Conservation (phyloP, 208 protist species). For the Leishmania major region DNA sequence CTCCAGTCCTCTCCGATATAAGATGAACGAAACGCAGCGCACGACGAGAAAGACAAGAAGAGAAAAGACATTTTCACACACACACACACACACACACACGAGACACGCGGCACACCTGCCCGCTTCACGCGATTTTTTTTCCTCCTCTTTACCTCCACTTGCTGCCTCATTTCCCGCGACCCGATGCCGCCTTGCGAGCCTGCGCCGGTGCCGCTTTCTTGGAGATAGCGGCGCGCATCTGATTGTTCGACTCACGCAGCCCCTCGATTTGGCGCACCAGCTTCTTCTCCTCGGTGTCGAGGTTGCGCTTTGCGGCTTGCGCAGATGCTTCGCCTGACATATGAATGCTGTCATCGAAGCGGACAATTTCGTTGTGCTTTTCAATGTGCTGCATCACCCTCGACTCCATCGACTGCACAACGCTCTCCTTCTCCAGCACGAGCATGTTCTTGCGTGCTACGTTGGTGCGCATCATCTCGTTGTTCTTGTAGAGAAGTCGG, state of each 20-base stretch:
- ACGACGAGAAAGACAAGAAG: neutral
- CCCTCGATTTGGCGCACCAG: slow-evolving; percentile 43
- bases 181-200: neutral
- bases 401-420: slow-evolving; percentile 78
- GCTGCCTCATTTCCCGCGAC: neutral
- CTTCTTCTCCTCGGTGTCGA: slow-evolving; percentile 32
- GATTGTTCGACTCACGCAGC: slow-evolving; percentile 49
- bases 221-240: slow-evolving; percentile 37
- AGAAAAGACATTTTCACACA: neutral
- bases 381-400: slow-evolving; percentile 61
- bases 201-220: neutral
- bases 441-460: slow-evolving; percentile 91
- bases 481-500: slow-evolving; percentile 87
- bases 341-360: slow-evolving; percentile 55
- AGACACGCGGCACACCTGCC: neutral
- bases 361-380: slow-evolving; percentile 52
- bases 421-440: slow-evolving; percentile 87
- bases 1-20: slow-evolving; percentile 2
- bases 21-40: slow-evolving; percentile 5
- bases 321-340: slow-evolving; percentile 13
- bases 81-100: neutral
- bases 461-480: slow-evolving; percentile 79
- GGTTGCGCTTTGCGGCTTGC: slow-evolving; percentile 8
- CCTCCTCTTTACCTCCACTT: neutral
- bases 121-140: too few relatives aligned